Conservation (phyloP, 768 basidiomycete species). For the Leucocoprinus sp. region DNA sequence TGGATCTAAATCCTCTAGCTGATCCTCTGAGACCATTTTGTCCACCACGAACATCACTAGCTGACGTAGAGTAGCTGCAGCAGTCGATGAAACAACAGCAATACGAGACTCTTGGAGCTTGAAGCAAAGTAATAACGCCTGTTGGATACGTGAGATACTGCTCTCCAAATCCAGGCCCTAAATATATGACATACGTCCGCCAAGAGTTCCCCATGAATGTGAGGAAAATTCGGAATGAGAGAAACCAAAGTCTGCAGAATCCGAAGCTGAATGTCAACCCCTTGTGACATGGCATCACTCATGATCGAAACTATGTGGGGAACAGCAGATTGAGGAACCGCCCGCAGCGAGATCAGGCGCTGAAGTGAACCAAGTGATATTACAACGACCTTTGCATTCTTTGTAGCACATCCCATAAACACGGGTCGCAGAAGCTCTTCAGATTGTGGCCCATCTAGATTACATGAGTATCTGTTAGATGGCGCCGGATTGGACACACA, state of each 20-base stretch:
- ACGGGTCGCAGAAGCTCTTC: slow-evolving; percentile 79
- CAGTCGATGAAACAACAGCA: slow-evolving; percentile 93
- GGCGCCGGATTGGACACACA: slow-evolving; percentile 4
- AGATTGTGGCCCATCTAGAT: slow-evolving; percentile 66
- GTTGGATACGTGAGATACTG: slow-evolving; percentile 4
- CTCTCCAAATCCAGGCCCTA: neutral
- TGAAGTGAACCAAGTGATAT: slow-evolving; percentile 89
- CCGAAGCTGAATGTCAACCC: slow-evolving; percentile 93
- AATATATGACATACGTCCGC: slow-evolving; percentile 60
- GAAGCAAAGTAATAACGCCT: slow-evolving; percentile 93
- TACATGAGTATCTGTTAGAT: neutral
- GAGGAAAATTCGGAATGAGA: slow-evolving; percentile 81
- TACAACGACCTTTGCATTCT: slow-evolving; percentile 88
- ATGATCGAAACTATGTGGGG: slow-evolving; percentile 78
- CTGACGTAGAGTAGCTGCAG: slow-evolving; percentile 91
- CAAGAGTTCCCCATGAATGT: slow-evolving; percentile 70
- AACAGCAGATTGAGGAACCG: slow-evolving; percentile 74
- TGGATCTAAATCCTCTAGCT: slow-evolving; percentile 26
- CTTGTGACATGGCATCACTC: slow-evolving; percentile 83
- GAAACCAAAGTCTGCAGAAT: slow-evolving; percentile 90
- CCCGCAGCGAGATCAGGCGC: slow-evolving; percentile 79
- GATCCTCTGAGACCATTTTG: slow-evolving; percentile 80
- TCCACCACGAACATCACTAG: slow-evolving; percentile 98
- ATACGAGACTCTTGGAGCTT: slow-evolving; percentile 92
- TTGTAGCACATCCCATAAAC: slow-evolving; percentile 90